Base-by-base conservation (phyloP, 306 rosid species). In the Prosopis cineraria region DNA sequence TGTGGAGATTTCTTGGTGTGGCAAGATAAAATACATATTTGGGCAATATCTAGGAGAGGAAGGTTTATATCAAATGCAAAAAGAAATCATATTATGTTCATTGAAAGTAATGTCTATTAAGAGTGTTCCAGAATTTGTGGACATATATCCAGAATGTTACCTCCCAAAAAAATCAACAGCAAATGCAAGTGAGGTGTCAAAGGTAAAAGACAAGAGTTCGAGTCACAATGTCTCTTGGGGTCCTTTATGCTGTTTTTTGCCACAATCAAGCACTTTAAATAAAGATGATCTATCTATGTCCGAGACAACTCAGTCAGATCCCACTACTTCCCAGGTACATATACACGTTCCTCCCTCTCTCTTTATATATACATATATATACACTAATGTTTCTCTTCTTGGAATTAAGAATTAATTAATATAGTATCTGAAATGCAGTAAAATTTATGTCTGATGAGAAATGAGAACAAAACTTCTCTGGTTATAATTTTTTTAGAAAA, bases 21-120 rank as follows among this genome's bases (percentile, higher is more conserved):
- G 6, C 2, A 5, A 55, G 48, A 8, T 83, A 70, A 64, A 47
- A 53, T 65, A 64, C 3, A 14, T 83, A 41, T 83, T 83, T 14
- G 72, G 72, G 27, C 67, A 59, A 62, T 6, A 64, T 4, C 1
- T 45, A 64, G 0, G 19, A 34, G 47, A 36, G 3, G 17, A 16
- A n/a, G 3, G 45, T 0, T 64, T 64, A 30, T 39, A 34, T 64
- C 44, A n/a, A 34, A 36, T 34, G 44, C 16, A 9, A 64, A 64
- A 36, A 0, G 30, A 64, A 19, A 64, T 0, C 4, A 20, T 24
- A 11, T 16, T 55, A 10, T 68, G 1, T 39, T 19, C 39, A 0
- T 27, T 80, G n/a, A 27, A 33, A 22, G 4, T 2, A 13, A 24
- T 80, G 17, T 11, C 19, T 0, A 60, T 80, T 50, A 1, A 5